Base-by-base conservation (phyloP, 306 rosid species). In the Medicago lupulina region DNA sequence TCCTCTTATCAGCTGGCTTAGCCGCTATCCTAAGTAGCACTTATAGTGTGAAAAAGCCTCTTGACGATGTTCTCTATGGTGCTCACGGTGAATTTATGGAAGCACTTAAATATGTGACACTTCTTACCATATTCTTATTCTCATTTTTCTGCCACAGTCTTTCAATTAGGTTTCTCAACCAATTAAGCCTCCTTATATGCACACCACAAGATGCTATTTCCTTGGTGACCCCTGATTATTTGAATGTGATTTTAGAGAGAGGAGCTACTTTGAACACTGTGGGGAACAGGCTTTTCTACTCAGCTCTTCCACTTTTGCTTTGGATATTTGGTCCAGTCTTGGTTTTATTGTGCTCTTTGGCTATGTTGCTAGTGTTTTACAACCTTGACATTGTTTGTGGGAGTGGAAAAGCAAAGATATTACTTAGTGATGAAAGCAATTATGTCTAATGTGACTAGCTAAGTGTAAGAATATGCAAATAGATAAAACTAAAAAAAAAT, bases 1-100 rank as follows among this genome's bases (percentile, higher is more conserved):
- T 94, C 57, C 92, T 94, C 0, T 87, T 94, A n/a, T 85, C 91
- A 46, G 82, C 83, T 0, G 98, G 98, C 1, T 85, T 94, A 5
- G 97, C 92, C 0, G 98, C 97, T 7, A 87, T 93, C 0, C 78
- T 93, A 46, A 93, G 98, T 78, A 91, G 98, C 87, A 87, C 98
- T 2, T 93, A 93, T 62, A 91, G 90, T 21, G 83, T 91, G 19
- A 91, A 93, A 79, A 91, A 87, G 55, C 96, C 98, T 0, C 79
- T 93, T 0, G 83, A 93, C 44, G 96, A 91, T 62, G 15, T 80
- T 4, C 81, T 89, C n/a, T 93, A 86, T 4, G 98, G 98, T 3
- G 97, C 88, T 1, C 93, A 88, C 55, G 80, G 92, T 0, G 98
- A 93, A 31, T 79, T 83, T 82, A 80, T 81, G 76, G 80, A 89